Conservation (phyloP, 495 filamentous ascomycete genomes). For the Chaetomidium leptoderma region DNA sequence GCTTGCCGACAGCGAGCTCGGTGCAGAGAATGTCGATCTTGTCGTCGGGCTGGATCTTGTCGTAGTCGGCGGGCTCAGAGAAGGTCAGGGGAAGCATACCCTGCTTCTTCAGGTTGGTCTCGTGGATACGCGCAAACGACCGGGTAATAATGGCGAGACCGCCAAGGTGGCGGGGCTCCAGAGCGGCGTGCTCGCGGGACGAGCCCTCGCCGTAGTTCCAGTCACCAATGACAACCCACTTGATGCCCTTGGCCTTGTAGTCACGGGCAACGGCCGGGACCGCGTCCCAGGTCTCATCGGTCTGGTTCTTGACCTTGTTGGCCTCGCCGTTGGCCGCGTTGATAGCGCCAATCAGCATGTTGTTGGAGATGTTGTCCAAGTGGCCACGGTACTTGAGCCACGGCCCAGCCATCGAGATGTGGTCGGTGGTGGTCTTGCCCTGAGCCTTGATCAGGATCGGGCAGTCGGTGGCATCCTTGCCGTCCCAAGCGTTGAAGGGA, state of each 20-base stretch:
- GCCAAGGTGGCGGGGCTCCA: conserved; percentile 96
- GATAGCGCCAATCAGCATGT: conserved; percentile 98
- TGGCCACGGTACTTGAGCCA: conserved; percentile 99
- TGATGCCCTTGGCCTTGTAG: conserved; percentile 93
- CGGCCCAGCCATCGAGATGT: conserved; percentile 98
- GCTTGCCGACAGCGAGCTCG: conserved; percentile 87
- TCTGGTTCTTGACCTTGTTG: conserved; percentile 94
- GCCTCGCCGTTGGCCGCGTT: conserved; percentile 94
- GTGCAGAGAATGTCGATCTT: conserved; percentile 88
- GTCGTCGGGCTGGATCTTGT: conserved; percentile 91
- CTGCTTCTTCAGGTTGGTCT: conserved; percentile 99
- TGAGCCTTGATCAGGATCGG: conserved; percentile 97
- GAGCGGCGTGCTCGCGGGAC: conserved; percentile 95
- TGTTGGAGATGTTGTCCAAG: conserved; percentile 99
- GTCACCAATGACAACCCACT: conserved; percentile 98
- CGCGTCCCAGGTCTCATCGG: conserved; percentile 74
- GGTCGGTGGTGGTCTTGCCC: conserved; percentile 98
- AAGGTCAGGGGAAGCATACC: conserved; percentile 99
- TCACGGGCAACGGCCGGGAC: conserved; percentile 94
- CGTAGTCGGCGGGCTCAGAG: conserved; percentile 90
- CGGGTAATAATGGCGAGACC: conserved; percentile 95
- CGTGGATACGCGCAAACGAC: conserved; percentile 98
- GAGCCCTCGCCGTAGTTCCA: conserved; percentile 99
- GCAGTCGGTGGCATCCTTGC: conserved; percentile 82
- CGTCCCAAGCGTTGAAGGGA: conserved; percentile 86